phyloP scores from a whole-genome alignment of 768 basidiomycete species.

The Phanerodontia chrysosporium region DNA sequence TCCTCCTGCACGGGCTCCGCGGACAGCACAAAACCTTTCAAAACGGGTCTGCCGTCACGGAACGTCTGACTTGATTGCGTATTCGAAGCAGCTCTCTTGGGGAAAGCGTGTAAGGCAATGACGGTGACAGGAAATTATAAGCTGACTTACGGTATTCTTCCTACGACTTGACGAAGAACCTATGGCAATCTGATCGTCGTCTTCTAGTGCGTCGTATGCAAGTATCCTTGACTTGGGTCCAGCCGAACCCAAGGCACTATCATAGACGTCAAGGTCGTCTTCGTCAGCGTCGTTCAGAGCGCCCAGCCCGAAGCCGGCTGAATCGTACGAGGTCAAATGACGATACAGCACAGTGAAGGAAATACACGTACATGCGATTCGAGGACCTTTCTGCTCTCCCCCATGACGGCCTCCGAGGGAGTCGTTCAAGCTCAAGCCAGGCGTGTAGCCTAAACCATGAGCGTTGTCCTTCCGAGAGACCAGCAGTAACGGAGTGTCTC shows the following conservation, averaged over 20 bases:
- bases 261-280: slow-evolving; percentile 86
- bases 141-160: slow-evolving; percentile 1
- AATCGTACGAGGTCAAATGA: too few species aligned
- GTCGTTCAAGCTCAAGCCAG: slow-evolving; percentile 58
- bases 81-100: slow-evolving; percentile 17
- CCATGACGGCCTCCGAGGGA: slow-evolving; percentile 38
- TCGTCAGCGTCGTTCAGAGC: slow-evolving; percentile 93
- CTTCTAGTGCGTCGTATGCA: slow-evolving; percentile 66
- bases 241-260: slow-evolving; percentile 33
- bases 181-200: slow-evolving; percentile 51
- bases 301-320: slow-evolving; percentile 88
- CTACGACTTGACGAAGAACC: slow-evolving; percentile 23
- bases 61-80: slow-evolving; percentile 39
- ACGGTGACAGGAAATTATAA: too few species aligned
- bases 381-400: slow-evolving; percentile 39
- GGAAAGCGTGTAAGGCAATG: too few species aligned
- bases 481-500: slow-evolving; percentile 64
- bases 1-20: slow-evolving; percentile 67
- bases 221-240: slow-evolving; percentile 36
- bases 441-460: slow-evolving; percentile 81
- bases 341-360: too few species aligned
- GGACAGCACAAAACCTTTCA: slow-evolving; percentile 73
- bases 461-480: slow-evolving; percentile 69
- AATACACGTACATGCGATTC: slow-evolving; percentile 49
- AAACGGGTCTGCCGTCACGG: slow-evolving; percentile 68